Percentiles rank a stretch among this genome's conserved stretches.
Evolutionary conservation across 345 rosid genomes (phyloP).

Genomic region (Eutrema heterophyllum): DNA sequence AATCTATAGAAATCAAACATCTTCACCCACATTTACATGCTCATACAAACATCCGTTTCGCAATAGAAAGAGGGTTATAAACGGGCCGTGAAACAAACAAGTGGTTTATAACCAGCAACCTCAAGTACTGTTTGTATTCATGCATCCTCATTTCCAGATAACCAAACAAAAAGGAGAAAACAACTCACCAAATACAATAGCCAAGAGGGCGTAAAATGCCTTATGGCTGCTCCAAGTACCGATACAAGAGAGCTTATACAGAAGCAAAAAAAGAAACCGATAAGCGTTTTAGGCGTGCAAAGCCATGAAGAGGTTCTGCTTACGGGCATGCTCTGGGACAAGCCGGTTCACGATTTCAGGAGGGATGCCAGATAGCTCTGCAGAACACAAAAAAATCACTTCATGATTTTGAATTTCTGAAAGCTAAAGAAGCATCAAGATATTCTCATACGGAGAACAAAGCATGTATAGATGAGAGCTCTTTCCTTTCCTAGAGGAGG

Average conservation of each 20-base stretch:
- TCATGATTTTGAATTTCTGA: background rate
- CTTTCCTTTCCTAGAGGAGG: background rate
- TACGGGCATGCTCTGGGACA: conserved; percentile 83
- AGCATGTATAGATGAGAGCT: background rate
- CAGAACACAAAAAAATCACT: background rate
- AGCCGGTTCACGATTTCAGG: conserved; percentile 60
- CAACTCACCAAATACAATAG: conserved; percentile 14
- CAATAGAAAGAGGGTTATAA: background rate
- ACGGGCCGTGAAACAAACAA: conserved; percentile 14
- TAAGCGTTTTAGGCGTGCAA: conserved; percentile 44
- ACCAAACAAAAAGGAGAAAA: background rate
- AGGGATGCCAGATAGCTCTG: conserved; percentile 78
- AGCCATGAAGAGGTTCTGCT: conserved; percentile 92
- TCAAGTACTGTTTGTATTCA: conserved; percentile 18
- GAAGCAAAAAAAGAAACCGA: background rate
- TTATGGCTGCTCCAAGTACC: conserved; percentile 1
- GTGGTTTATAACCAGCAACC: conserved; percentile 18
- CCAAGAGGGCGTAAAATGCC: background rate
- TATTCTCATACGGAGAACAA: background rate
- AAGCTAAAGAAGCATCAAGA: background rate
- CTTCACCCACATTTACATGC: background rate
- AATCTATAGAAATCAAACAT: background rate
- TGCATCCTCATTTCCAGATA: conserved; percentile 12
- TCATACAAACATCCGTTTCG: background rate
- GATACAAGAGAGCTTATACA: conserved; percentile 22